Percentiles rank a stretch among this genome's conserved stretches.
phyloP scores from a whole-genome alignment of 331 rosid species.

The Pyrus hybrid region DNA sequence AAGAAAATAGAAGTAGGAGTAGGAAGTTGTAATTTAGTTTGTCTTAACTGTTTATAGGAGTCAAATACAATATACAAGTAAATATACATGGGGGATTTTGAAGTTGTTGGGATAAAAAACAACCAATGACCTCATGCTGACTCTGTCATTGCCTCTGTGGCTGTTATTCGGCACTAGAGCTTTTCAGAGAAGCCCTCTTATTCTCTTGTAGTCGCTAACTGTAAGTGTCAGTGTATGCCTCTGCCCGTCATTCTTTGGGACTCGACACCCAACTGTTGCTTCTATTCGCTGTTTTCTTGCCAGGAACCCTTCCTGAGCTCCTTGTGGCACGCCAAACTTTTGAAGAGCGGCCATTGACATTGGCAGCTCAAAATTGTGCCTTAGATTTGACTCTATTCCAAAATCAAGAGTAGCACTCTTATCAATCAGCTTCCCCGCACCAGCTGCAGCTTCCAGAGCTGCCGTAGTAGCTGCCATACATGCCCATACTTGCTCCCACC shows the following conservation, averaged over 20 bases:
- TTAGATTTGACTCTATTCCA: conserved; percentile 63
- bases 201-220: conserved; percentile 80
- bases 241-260: conserved; percentile 68
- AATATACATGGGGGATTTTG: too few relatives aligned
- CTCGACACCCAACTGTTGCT: conserved; percentile 58
- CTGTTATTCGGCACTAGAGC: not conserved
- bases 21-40: too few relatives aligned
- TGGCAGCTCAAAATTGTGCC: conserved; percentile 83
- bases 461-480: conserved; percentile 75
- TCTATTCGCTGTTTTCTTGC: conserved; percentile 69
- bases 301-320: conserved; percentile 69
- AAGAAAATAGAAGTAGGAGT: too few relatives aligned
- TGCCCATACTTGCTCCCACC: conserved; percentile 16
- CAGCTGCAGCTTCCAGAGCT: conserved; percentile 87
- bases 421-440: conserved; percentile 86
- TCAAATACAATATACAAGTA: too few relatives aligned
- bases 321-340: conserved; percentile 73
- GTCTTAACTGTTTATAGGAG: too few relatives aligned
- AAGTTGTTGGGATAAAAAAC: too few relatives aligned
- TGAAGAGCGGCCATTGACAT: conserved; percentile 70
- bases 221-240: conserved; percentile 62
- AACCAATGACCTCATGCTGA: too few relatives aligned
- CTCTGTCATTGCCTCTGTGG: not conserved
- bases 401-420: conserved; percentile 79
- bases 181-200: conserved; percentile 78